Conservation (phyloP, 495 filamentous ascomycete species). For the Paragyromitra xinjiangensis region DNA sequence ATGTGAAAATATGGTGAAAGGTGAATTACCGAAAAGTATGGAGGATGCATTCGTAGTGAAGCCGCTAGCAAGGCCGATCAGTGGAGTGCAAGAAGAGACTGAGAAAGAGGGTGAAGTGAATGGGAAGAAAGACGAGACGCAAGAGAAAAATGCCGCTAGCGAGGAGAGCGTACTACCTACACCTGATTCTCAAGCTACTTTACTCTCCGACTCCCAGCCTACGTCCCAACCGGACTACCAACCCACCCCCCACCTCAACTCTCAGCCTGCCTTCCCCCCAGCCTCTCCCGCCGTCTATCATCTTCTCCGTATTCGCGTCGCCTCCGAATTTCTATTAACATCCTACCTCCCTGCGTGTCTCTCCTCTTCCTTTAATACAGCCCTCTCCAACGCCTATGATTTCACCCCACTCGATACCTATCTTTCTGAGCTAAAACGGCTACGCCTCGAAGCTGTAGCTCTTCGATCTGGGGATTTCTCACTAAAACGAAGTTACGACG, state of each 20-base stretch:
- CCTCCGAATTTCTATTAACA: constrained; percentile 77
- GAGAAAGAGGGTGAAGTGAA: constrained; percentile 80
- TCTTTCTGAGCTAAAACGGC: constrained; percentile 68
- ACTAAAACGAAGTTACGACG: constrained; percentile 73
- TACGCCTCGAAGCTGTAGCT: constrained; percentile 74
- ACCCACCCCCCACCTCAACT: constrained; percentile 42
- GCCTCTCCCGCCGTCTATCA: constrained; percentile 64
- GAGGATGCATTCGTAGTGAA: constrained; percentile 84
- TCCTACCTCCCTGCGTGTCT: constrained; percentile 72
- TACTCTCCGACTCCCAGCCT: constrained; percentile 55
- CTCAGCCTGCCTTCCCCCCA: constrained; percentile 53
- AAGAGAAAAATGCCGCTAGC: constrained; percentile 59
- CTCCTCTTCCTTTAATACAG: constrained; percentile 61
- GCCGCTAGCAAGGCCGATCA: constrained; percentile 72
- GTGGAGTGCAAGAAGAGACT: constrained; percentile 61
- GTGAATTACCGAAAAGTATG: constrained; percentile 77
- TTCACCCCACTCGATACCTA: constrained; percentile 75
- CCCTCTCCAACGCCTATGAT: constrained; percentile 65
- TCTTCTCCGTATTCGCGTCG: constrained; percentile 76
- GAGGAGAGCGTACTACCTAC: constrained; percentile 56
- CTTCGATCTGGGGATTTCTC: constrained; percentile 76
- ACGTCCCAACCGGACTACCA: constrained; percentile 58
- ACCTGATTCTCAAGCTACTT: constrained; percentile 54
- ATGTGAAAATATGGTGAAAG: constrained; percentile 71
- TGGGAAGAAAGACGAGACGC: constrained; percentile 69